Conservation (phyloP, 129 eudicot genomes). For the Flaveria robusta region DNA sequence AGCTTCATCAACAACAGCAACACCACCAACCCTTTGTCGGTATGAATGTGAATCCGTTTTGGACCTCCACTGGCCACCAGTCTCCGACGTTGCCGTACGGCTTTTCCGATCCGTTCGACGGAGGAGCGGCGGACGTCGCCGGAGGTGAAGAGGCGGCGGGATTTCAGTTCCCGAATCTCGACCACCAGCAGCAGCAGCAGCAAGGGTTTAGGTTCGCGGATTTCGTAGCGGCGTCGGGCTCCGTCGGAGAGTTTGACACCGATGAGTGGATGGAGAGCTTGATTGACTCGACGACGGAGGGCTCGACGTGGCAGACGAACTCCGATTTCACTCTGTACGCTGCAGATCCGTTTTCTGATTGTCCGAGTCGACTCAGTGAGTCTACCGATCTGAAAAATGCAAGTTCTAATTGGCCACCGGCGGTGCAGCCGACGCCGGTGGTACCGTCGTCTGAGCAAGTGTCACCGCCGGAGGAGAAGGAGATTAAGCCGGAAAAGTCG, state of each 20-base stretch:
- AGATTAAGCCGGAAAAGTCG: constrained; percentile 21
- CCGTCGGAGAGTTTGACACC: constrained; percentile 75
- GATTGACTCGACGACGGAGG: constrained; percentile 67
- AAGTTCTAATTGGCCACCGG: constrained; percentile 43
- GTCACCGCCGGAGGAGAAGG: constrained; percentile 24
- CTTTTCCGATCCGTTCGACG: constrained; percentile 71
- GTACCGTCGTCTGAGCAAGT: constrained; percentile 18
- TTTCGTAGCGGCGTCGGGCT: constrained; percentile 61
- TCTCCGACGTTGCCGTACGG: constrained; percentile 46
- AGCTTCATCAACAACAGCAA: constrained; percentile 43
- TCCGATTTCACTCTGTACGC: constrained; percentile 57
- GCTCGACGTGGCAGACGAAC: constrained; percentile 69
- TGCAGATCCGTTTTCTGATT: constrained; percentile 66
- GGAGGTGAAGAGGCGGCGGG: constrained; percentile 43
- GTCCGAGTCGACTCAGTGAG: constrained; percentile 54
- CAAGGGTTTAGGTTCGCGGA: constrained; percentile 64
- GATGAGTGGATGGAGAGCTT: constrained; percentile 99
- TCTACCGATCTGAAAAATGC: constrained; percentile 59
- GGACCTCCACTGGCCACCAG: constrained; percentile 51
- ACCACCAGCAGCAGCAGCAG: constrained; percentile 44
- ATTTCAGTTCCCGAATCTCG: constrained; percentile 60
- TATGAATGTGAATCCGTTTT: constrained; percentile 46
- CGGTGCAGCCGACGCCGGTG: constrained; percentile 30
- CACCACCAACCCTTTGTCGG: constrained; percentile 50
- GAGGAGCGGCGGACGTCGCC: constrained; percentile 35